These are phyloP conservation scores for Suhomyces choctaworum DNA, from an alignment of 1,139 yeast genomes.

Conservation along the genomic window DNA sequence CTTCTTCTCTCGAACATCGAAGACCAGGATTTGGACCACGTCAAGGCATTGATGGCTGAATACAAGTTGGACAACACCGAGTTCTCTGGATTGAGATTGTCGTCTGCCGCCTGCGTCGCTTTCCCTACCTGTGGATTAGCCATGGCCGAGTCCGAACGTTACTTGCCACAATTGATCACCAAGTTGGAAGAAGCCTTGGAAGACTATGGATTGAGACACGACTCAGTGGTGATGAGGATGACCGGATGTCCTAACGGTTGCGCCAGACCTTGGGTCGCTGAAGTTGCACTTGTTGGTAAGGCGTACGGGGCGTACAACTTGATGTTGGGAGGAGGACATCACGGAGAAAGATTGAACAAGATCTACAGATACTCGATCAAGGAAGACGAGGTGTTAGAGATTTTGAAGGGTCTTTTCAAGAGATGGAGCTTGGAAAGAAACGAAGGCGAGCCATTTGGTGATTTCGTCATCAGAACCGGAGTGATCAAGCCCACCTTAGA, in stretches of 20 bases:
- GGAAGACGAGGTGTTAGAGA: constrained; percentile 82
- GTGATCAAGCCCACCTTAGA: constrained; percentile 84
- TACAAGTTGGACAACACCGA: constrained; percentile 84
- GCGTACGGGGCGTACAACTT: constrained; percentile 92
- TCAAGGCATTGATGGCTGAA: constrained; percentile 65
- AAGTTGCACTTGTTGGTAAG: constrained; percentile 93
- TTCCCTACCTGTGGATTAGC: constrained; percentile 99
- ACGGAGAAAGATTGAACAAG: constrained; percentile 91
- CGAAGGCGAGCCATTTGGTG: constrained; percentile 95
- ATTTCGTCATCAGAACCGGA: constrained; percentile 82
- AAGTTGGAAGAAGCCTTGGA: constrained; percentile 84
- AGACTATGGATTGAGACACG: constrained; percentile 91
- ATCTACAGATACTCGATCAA: constrained; percentile 84
- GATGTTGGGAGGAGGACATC: constrained; percentile 95
- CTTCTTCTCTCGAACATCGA: constrained; percentile 71
- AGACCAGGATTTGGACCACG: constrained; percentile 62
- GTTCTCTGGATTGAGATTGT: constrained; percentile 80
- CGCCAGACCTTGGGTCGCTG: constrained; percentile 98
- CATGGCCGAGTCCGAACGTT: constrained; percentile 98
- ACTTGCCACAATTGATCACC: constrained; percentile 77
- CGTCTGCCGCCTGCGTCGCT: constrained; percentile 97
- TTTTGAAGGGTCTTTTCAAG: constrained; percentile 82
- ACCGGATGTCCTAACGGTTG: constrained; percentile 99
- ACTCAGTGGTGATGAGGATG: constrained; percentile 96
- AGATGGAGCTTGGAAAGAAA: constrained; percentile 91